Conservation (phyloP, 345 rosid genomes). For the Ailanthus altissimus region DNA sequence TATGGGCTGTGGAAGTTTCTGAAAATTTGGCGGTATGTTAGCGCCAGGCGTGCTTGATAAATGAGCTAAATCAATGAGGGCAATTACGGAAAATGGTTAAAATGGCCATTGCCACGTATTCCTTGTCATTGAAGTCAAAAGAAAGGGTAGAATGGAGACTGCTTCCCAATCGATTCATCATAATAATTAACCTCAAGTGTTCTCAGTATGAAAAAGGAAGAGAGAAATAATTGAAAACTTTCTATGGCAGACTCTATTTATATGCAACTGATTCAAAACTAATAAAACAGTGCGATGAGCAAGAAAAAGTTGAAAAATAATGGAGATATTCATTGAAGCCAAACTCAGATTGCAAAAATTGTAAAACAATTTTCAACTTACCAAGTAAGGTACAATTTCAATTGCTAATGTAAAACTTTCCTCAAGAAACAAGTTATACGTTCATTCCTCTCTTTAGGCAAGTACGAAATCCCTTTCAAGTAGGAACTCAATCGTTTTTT, state of each 20-base stretch:
- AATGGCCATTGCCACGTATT: no score
- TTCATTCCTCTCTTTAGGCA: slow-evolving; percentile 51
- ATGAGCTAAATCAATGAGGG: not conserved
- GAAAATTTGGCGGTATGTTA: not conserved
- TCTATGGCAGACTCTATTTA: not conserved
- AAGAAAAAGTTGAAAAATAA: slow-evolving; percentile 17
- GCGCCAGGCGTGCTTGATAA: not conserved
- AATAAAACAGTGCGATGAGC: no score
- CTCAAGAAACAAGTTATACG: slow-evolving; percentile 22
- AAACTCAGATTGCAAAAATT: slow-evolving; percentile 13
- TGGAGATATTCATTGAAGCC: slow-evolving; percentile 21
- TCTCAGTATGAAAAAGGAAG: not conserved
- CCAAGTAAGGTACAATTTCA: slow-evolving; percentile 33
- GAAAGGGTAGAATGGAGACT: no score
- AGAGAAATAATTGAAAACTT: not conserved
- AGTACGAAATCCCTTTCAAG: slow-evolving; percentile 94
- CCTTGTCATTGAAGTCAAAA: no score
- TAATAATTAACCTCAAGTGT: no score
- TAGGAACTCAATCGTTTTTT: slow-evolving; percentile 97
- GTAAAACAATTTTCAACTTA: slow-evolving; percentile 29
- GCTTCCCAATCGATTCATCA: no score
- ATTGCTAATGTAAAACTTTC: slow-evolving; percentile 24
- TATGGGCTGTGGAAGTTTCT: not conserved
- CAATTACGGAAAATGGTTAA: no score
- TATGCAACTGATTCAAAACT: not conserved